Evolutionary conservation across 371 early-diverging fungal species (phyloP).

Genomic region (Haplosporangium sp.): DNA sequence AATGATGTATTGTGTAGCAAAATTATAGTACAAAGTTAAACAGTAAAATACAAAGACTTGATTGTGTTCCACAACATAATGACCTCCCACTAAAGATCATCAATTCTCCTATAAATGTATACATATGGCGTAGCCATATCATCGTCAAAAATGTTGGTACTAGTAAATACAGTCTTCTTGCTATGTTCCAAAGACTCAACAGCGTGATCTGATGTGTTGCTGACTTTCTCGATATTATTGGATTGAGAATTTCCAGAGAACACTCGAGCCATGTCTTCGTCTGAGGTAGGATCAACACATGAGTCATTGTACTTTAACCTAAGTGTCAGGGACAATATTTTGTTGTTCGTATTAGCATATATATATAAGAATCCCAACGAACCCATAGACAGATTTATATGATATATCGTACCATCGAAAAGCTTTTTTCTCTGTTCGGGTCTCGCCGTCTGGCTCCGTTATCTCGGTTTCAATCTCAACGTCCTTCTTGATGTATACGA

Average conservation of each 20-base stretch:
- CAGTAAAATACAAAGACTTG: too few relatives aligned
- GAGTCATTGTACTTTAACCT: conserved; percentile 52
- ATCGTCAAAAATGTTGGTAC: conserved; percentile 6
- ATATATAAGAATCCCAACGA: too few relatives aligned
- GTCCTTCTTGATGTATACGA: conserved; percentile 38
- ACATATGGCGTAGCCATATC: conserved; percentile 40
- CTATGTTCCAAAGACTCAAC: background rate
- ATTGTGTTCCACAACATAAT: background rate
- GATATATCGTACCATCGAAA: conserved; percentile 27
- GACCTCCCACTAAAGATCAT: background rate
- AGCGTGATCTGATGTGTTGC: background rate
- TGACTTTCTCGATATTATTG: background rate
- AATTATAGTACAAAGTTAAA: too few relatives aligned
- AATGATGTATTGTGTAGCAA: too few relatives aligned
- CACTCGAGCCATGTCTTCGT: conserved; percentile 33
- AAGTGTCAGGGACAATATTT: background rate
- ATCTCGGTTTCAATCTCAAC: conserved; percentile 31
- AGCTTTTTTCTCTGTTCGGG: conserved; percentile 16
- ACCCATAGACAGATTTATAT: too few relatives aligned
- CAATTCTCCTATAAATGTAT: conserved; percentile 18
- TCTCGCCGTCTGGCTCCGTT: conserved; percentile 26
- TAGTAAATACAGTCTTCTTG: background rate
- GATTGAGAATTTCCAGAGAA: conserved; percentile 24
- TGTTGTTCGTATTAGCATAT: too few relatives aligned
- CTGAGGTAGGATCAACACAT: conserved; percentile 30